A percentile compares a stretch with the other conserved stretches of the same genome.
Conservation (phyloP, 352 stramenopile genomes). For the Phytophthora syringae region DNA sequence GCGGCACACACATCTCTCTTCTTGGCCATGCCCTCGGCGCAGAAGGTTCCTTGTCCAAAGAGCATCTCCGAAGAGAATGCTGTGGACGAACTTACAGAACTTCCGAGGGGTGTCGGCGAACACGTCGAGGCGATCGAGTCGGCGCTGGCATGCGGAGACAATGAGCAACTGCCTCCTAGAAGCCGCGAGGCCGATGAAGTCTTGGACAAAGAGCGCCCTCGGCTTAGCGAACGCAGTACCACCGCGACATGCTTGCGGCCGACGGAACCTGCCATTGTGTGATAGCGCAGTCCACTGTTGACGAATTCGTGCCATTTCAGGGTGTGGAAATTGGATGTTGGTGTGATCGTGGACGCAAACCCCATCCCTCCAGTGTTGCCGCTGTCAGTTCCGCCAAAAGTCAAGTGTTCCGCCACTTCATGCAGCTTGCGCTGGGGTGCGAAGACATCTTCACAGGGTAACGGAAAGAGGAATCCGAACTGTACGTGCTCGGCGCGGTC, state of each 20-base stretch:
- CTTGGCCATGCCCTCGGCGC: constrained; percentile 52
- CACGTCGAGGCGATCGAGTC: constrained; percentile 38
- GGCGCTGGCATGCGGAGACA: constrained; percentile 32
- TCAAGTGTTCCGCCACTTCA: constrained; percentile 77
- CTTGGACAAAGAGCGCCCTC: constrained; percentile 38
- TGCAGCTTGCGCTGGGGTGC: constrained; percentile 80
- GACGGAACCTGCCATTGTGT: constrained; percentile 52
- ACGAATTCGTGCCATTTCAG: constrained; percentile 80
- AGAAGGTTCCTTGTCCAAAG: constrained; percentile 75
- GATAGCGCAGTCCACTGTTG: constrained; percentile 66
- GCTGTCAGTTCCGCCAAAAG: constrained; percentile 47
- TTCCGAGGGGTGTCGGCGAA: constrained; percentile 36
- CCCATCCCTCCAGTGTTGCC: constrained; percentile 30
- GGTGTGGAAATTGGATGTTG: constrained; percentile 76
- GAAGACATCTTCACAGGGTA: constrained; percentile 85
- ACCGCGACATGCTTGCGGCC: constrained; percentile 75
- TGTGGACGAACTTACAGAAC: constrained; percentile 26
- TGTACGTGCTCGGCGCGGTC: constrained; percentile 73
- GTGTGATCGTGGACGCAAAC: constrained; percentile 56
- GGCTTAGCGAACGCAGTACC: constrained; percentile 48
- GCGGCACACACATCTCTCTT: constrained; percentile 63
- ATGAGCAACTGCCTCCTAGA: constrained; percentile 29
- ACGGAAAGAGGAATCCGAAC: constrained; percentile 77
- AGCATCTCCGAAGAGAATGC: constrained; percentile 48
- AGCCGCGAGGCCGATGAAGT: constrained; percentile 38